Percentiles rank a stretch among this genome's conserved stretches.
Conservation (phyloP, 1,284 basidiomycete genomes). For the Leucoagaricus sp. region DNA sequence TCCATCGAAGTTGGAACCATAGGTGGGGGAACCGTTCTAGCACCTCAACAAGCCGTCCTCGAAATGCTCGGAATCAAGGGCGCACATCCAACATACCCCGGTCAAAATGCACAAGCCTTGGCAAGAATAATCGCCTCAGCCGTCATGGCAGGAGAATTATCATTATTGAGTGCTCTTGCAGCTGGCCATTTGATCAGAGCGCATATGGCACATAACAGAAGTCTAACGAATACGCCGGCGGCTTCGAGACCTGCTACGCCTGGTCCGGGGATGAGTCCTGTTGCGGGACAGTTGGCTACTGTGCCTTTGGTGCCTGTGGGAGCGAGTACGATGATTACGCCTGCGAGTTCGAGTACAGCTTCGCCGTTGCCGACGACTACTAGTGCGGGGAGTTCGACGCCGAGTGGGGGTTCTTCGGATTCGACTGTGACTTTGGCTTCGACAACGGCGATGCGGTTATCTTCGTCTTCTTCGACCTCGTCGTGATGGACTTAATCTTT, state of each 20-base stretch:
- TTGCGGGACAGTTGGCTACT: constrained; percentile 21
- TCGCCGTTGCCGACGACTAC: neutral
- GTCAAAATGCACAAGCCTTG: constrained; percentile 84
- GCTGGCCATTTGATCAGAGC: constrained; percentile 91
- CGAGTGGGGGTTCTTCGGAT: neutral
- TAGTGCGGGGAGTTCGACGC: neutral
- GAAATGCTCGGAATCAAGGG: constrained; percentile 92
- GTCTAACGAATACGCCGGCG: constrained; percentile 67
- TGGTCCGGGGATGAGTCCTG: constrained; percentile 25
- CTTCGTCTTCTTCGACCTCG: constrained; percentile 1
- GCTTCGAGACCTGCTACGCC: constrained; percentile 68
- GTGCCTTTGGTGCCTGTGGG: constrained; percentile 9
- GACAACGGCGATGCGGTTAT: neutral
- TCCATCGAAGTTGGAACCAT: constrained; percentile 97
- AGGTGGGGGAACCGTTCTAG: constrained; percentile 92
- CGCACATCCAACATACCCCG: constrained; percentile 81
- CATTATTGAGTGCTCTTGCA: constrained; percentile 86
- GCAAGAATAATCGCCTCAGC: constrained; percentile 86
- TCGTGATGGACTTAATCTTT: neutral
- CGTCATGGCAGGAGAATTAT: constrained; percentile 95
- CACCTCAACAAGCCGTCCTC: constrained; percentile 87
- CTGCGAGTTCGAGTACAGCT: neutral
- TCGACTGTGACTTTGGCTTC: neutral
- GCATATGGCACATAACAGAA: constrained; percentile 85
- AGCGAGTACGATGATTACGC: neutral